These are phyloP conservation scores for Chaetomiaceae sp. DNA, from an alignment of 2,329 filamentous ascomycete species.

Conservation along the genomic window DNA sequence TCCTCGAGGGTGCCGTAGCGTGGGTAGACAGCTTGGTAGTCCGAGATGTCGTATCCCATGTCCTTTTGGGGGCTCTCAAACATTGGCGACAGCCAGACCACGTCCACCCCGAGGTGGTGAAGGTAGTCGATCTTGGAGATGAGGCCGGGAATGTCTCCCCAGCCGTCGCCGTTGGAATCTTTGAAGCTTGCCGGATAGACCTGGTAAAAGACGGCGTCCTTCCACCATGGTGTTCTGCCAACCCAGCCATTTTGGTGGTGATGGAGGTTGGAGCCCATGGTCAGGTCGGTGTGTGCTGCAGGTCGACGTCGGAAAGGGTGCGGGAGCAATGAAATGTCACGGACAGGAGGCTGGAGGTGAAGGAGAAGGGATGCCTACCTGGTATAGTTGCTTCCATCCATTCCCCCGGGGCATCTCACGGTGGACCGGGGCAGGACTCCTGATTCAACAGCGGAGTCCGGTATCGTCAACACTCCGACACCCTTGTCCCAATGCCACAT, in stretches of 20 bases:
- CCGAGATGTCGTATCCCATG: conserved; percentile 63
- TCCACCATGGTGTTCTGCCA: conserved; percentile 24
- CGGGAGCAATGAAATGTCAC: neutral
- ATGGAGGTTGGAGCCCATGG: conserved; percentile 2
- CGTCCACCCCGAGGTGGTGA: conserved; percentile 55
- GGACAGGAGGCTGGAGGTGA: too few relatives aligned
- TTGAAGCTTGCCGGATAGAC: conserved; percentile 57
- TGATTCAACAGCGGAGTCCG: neutral
- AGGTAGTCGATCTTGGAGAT: conserved; percentile 62
- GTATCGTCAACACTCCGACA: neutral
- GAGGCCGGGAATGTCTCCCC: conserved; percentile 62
- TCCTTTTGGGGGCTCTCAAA: conserved; percentile 47
- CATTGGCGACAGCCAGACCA: conserved; percentile 55
- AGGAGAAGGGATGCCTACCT: too few relatives aligned
- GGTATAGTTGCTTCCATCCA: too few relatives aligned
- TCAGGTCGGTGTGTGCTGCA: neutral
- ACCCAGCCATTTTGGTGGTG: conserved; percentile 11
- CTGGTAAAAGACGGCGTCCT: conserved; percentile 33
- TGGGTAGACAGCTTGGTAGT: conserved; percentile 53
- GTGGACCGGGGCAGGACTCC: too few relatives aligned
- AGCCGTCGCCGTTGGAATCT: conserved; percentile 56
- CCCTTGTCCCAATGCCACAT: neutral
- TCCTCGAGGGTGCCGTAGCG: conserved; percentile 61
- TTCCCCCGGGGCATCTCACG: neutral
- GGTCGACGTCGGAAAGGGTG: too few relatives aligned